phyloP scores from a whole-genome alignment of 1,284 basidiomycete species.

The Irpex sp. region DNA sequence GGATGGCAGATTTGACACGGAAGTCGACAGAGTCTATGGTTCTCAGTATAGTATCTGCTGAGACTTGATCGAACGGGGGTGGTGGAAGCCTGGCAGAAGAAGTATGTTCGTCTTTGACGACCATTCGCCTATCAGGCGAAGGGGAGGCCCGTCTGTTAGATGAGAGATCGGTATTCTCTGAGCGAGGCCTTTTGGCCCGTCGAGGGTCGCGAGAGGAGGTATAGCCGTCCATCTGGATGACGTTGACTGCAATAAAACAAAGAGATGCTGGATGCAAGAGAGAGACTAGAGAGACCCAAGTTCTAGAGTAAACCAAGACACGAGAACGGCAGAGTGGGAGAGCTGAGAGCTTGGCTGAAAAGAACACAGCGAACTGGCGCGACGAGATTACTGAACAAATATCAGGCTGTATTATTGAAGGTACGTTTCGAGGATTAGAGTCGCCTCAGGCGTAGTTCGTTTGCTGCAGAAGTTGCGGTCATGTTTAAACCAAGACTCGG shows the following conservation, averaged over 20 bases:
- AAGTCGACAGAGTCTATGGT: constrained; percentile 37
- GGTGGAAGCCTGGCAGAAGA: not conserved
- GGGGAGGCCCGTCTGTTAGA: not conserved
- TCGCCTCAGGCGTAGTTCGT: no score
- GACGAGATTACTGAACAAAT: not conserved
- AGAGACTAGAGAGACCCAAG: no score
- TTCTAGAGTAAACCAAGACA: not conserved
- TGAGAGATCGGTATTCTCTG: not conserved
- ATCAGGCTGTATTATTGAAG: not conserved
- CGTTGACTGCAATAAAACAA: no score
- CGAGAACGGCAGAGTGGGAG: not conserved
- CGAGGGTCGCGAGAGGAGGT: not conserved
- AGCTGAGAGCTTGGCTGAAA: not conserved
- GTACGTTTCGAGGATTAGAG: no score
- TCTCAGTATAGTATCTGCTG: constrained; percentile 24
- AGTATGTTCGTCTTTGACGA: not conserved
- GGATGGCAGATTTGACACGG: constrained; percentile 28
- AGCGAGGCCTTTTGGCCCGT: not conserved
- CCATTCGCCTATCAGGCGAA: not conserved
- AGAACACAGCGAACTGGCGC: not conserved
- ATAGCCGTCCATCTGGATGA: not conserved
- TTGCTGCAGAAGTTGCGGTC: no score
- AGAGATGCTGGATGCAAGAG: no score
- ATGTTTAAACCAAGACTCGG: no score
- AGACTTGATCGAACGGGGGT: constrained; percentile 9